These are phyloP conservation scores for Canna indica DNA, from an alignment of 176 grass and related monocot species.

Conservation along the genomic window DNA sequence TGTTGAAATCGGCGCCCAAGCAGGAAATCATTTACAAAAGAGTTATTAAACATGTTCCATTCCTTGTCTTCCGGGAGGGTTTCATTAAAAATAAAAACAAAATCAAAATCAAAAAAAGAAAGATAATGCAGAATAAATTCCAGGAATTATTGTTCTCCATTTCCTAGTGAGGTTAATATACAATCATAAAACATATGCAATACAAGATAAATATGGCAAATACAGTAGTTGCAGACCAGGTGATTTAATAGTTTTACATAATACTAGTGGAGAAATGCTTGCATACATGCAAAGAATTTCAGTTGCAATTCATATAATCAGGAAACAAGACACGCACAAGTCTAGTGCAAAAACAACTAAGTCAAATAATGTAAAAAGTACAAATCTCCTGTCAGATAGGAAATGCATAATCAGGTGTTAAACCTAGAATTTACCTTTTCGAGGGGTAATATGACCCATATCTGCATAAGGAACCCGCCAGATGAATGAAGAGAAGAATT, in stretches of 20 bases:
- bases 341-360: background rate
- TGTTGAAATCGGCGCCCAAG: too few relatives aligned
- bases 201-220: background rate
- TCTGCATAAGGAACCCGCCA: conserved; percentile 65
- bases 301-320: background rate
- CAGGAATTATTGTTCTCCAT: background rate
- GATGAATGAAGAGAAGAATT: conserved; percentile 83
- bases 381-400: background rate
- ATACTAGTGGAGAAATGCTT: background rate
- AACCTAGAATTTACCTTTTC: conserved; percentile 36
- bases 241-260: background rate
- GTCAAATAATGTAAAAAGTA: background rate
- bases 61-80: too few relatives aligned
- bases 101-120: background rate
- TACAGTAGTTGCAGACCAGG: background rate
- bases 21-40: too few relatives aligned
- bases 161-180: background rate
- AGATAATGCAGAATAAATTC: background rate
- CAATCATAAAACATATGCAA: background rate
- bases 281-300: background rate
- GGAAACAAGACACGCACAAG: background rate
- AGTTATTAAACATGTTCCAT: too few relatives aligned
- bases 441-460: background rate
- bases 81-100: too few relatives aligned
- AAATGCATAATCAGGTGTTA: background rate